phyloP scores from a whole-genome alignment of 2,329 filamentous ascomycete genomes.

The Microdochium nivale region DNA sequence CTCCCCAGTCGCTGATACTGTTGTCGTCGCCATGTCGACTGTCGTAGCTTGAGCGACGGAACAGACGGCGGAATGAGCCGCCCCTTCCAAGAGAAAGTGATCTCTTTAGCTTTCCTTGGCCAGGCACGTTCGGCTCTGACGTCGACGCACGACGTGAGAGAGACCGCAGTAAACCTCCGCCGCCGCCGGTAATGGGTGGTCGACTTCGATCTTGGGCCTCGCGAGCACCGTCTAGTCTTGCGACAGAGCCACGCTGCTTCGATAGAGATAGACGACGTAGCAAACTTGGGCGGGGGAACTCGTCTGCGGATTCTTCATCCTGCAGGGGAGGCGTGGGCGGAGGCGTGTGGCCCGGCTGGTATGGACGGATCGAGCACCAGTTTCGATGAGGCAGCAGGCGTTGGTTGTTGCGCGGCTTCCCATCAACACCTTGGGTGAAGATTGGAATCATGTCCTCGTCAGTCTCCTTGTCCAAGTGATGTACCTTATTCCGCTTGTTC shows the following conservation, averaged over 20 bases:
- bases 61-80: conserved; percentile 34
- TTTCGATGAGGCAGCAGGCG: conserved; percentile 82
- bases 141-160: conserved; percentile 30
- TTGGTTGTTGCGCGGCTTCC: conserved; percentile 85
- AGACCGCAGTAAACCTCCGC: conserved; percentile 35
- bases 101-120: conserved; percentile 36
- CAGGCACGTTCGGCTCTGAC: conserved; percentile 24
- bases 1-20: conserved; percentile 46
- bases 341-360: conserved; percentile 70
- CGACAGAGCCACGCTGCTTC: conserved; percentile 25
- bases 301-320: conserved; percentile 28
- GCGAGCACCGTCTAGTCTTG: conserved; percentile 27
- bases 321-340: conserved; percentile 54
- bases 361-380: conserved; percentile 88
- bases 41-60: conserved; percentile 31
- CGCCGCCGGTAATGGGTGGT: conserved; percentile 37
- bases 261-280: conserved; percentile 35
- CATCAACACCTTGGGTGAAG: conserved; percentile 82
- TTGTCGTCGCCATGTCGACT: conserved; percentile 37
- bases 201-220: conserved; percentile 30
- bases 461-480: conserved; percentile 66
- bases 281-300: conserved; percentile 23
- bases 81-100: conserved; percentile 53
- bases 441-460: conserved; percentile 95
- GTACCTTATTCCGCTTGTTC: conserved; percentile 83